Conservation (phyloP, 129 eudicot genomes). For the Arctium minus region DNA sequence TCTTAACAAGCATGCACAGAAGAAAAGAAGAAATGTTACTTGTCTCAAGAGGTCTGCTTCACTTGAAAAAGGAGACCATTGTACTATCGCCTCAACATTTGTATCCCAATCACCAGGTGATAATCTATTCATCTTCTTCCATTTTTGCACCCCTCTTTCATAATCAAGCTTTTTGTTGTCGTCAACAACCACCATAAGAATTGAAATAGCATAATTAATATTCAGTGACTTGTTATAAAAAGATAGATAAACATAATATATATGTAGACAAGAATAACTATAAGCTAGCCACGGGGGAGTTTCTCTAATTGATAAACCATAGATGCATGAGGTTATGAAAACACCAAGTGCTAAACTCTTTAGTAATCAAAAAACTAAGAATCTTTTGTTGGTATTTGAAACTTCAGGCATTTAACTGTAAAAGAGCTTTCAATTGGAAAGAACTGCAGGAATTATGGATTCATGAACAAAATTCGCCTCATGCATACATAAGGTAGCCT, state of each 20-base stretch:
- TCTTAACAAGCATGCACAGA: background rate
- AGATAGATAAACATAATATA: background rate
- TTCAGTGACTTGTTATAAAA: background rate
- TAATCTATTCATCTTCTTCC: conserved; percentile 61
- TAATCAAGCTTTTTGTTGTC: conserved; percentile 62
- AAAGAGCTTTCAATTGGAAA: background rate
- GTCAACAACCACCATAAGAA: conserved; percentile 1
- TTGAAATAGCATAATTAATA: background rate
- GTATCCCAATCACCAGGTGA: conserved; percentile 60
- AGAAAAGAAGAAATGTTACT: conserved; percentile 33
- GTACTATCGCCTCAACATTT: conserved; percentile 62
- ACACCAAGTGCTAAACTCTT: background rate
- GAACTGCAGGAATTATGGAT: no score
- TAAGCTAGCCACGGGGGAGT: background rate
- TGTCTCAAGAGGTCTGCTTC: conserved; percentile 77
- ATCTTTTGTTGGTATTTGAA: background rate
- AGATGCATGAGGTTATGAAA: background rate
- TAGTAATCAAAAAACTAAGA: no score
- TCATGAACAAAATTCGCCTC: no score
- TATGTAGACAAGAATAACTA: background rate
- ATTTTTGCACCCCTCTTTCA: conserved; percentile 41
- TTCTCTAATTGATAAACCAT: background rate
- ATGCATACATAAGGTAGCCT: no score
- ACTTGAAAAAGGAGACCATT: conserved; percentile 92
- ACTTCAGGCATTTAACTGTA: background rate